These are phyloP conservation scores for Gliomastix tumulicola DNA, from an alignment of 2,329 filamentous ascomycete species.

Conservation along the genomic window DNA sequence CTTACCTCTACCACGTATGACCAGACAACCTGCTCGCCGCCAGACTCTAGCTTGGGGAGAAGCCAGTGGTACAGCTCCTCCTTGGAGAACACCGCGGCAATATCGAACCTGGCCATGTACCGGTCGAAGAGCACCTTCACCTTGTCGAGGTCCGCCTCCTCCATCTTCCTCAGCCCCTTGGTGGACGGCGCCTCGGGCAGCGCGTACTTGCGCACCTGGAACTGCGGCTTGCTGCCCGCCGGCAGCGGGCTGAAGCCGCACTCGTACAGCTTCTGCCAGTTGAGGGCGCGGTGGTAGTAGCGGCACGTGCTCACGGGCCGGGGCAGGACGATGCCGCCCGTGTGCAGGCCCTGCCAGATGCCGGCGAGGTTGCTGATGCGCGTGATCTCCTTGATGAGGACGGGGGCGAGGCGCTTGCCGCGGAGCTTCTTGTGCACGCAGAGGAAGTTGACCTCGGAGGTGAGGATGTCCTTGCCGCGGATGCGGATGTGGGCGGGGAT, in stretches of 20 bases:
- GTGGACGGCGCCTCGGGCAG: constrained; percentile 69
- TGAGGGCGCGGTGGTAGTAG: constrained; percentile 88
- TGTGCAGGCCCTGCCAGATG: constrained; percentile 95
- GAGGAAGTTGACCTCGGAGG: constrained; percentile 96
- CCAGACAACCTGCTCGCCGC: constrained; percentile 79
- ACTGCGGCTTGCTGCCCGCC: constrained; percentile 71
- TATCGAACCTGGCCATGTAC: constrained; percentile 74
- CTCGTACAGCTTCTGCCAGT: constrained; percentile 95
- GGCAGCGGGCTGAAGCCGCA: constrained; percentile 91
- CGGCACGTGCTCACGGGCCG: constrained; percentile 88
- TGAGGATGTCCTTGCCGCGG: constrained; percentile 65
- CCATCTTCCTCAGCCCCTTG: constrained; percentile 73
- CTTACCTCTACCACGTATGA: constrained; percentile 80
- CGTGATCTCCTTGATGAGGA: constrained; percentile 97
- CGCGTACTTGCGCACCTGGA: constrained; percentile 80
- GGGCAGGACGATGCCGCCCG: constrained; percentile 82
- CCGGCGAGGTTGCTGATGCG: constrained; percentile 80
- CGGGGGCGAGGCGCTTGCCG: constrained; percentile 82
- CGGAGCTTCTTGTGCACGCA: constrained; percentile 98
- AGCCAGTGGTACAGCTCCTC: constrained; percentile 89
- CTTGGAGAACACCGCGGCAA: constrained; percentile 73
- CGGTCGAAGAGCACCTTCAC: constrained; percentile 69
- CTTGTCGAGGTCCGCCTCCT: constrained; percentile 67
- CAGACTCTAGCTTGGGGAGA: constrained; percentile 54
- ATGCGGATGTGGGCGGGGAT: constrained; percentile 81